Conservation (phyloP, 768 basidiomycete genomes). For the Amanita subjunquillea region DNA sequence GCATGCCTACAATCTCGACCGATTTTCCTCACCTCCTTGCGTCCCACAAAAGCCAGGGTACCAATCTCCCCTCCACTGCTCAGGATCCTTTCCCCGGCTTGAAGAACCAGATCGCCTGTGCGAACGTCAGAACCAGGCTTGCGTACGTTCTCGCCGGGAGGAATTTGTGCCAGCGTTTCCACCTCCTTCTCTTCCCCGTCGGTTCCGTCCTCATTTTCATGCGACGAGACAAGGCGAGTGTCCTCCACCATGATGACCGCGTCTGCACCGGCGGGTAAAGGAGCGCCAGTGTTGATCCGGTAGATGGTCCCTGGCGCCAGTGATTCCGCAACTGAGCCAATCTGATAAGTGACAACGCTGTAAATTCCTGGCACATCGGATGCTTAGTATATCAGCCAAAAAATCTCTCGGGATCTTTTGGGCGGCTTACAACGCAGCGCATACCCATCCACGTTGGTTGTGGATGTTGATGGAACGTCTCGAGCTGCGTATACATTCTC, state of each 20-base stretch:
- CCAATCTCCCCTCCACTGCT: slow-evolving; percentile 77
- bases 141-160: slow-evolving; percentile 62
- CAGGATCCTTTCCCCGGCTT: slow-evolving; percentile 48
- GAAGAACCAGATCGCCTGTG: slow-evolving; percentile 57
- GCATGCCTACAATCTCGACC: background rate
- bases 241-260: slow-evolving; percentile 92
- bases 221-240: slow-evolving; percentile 58
- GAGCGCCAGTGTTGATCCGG: slow-evolving; percentile 82
- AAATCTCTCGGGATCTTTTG: background rate
- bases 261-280: slow-evolving; percentile 66
- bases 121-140: slow-evolving; percentile 64
- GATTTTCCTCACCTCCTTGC: slow-evolving; percentile 41
- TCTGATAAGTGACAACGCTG: slow-evolving; percentile 51
- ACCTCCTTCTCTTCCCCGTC: slow-evolving; percentile 52
- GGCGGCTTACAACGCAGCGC: slow-evolving; percentile 55
- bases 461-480: slow-evolving; percentile 51
- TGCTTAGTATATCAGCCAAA: slow-evolving; percentile 26
- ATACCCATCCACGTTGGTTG: slow-evolving; percentile 87
- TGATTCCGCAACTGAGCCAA: slow-evolving; percentile 31
- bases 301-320: slow-evolving; percentile 46
- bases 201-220: slow-evolving; percentile 22
- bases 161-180: slow-evolving; percentile 52
- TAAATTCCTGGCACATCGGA: slow-evolving; percentile 56
- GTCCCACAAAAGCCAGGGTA: slow-evolving; percentile 70
- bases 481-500: slow-evolving; percentile 61